Base-by-base conservation (phyloP, 805 yeast species). In the Metschnikowia continentalis region DNA sequence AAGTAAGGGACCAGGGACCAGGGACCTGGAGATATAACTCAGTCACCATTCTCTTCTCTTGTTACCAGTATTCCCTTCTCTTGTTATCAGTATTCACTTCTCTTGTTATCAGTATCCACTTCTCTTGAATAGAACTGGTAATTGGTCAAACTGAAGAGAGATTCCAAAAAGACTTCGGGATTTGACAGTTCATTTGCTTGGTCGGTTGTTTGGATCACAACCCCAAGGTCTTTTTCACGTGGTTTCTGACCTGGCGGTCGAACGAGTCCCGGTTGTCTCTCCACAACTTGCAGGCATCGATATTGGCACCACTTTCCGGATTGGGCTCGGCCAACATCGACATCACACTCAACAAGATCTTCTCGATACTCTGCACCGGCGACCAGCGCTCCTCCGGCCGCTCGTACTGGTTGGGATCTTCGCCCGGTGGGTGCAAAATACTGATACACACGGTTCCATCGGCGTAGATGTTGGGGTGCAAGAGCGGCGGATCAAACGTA, bases 301-400 rank as follows among this genome's bases (percentile, higher is more conserved):
- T 79, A 61, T 94, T 90, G 46, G 99, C 99, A 10, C 97, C 98
- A 61, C 96, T 87, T 67, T 92, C 97, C 32, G 88, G 86, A 64
- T 94, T 94, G 2, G 99, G 98, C 68, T 94, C 96, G 23, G 97
- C 96, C 54, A 94, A 76, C 97, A 94, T 91, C 62, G 96, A 88
- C 78, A 91, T 82, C 20, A 94, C 98, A 67, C 96, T 86, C 52
- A 94, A 71, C 54, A 94, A 74, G 54, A 94, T 94, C 78, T 94
- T 94, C 70, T 94, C 99, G n/a, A 94, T 91, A 64, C 96, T 88
- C 67, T 94, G 99, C 32, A 94, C 91, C 0, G 99, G 99, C 6
- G 96, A 88, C 99, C 99, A 94, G 57, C 99, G 76, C 70, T 94
- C 99, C 60, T 91, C 95, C 0, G 98, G 96, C 32, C 88, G 71